Evolutionary conservation across 2,329 filamentous ascomycete species (phyloP).

Genomic region (Ceratocystis colombiana): DNA sequence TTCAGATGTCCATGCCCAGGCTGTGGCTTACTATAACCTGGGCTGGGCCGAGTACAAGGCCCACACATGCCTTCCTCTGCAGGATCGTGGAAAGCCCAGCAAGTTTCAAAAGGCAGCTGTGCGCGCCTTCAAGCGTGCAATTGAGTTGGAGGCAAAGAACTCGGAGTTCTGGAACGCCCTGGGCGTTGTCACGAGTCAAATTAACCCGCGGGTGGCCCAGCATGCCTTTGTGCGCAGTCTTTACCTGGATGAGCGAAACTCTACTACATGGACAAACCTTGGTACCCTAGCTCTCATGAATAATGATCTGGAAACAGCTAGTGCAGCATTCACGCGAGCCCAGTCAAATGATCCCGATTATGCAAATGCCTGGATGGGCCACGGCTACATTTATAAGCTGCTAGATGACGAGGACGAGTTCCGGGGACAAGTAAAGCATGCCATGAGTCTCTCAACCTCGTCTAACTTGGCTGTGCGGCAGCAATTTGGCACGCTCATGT

Average conservation of each 20-base stretch:
- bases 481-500: conserved; percentile 69
- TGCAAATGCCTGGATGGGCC: conserved; percentile 85
- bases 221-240: conserved; percentile 87
- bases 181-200: conserved; percentile 75
- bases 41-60: conserved; percentile 87
- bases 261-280: conserved; percentile 81
- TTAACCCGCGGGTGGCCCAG: conserved; percentile 81
- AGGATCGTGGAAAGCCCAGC: conserved; percentile 47
- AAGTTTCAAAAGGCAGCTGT: conserved; percentile 72
- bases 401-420: conserved; percentile 68
- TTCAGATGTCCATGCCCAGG: conserved; percentile 73
- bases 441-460: conserved; percentile 81
- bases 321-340: conserved; percentile 77
- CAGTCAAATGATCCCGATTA: conserved; percentile 94
- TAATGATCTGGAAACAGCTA: conserved; percentile 74
- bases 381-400: conserved; percentile 73
- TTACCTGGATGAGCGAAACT: conserved; percentile 81
- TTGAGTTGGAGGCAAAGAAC: conserved; percentile 89
- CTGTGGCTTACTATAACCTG: conserved; percentile 94
- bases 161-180: conserved; percentile 95
- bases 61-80: conserved; percentile 52
- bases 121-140: conserved; percentile 86
- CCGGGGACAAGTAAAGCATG: conserved; percentile 77
- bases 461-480: conserved; percentile 62
- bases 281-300: conserved; percentile 77